These are phyloP conservation scores for Fomitopsis schrenkii DNA, from an alignment of 1,284 basidiomycete species.

Conservation along the genomic window DNA sequence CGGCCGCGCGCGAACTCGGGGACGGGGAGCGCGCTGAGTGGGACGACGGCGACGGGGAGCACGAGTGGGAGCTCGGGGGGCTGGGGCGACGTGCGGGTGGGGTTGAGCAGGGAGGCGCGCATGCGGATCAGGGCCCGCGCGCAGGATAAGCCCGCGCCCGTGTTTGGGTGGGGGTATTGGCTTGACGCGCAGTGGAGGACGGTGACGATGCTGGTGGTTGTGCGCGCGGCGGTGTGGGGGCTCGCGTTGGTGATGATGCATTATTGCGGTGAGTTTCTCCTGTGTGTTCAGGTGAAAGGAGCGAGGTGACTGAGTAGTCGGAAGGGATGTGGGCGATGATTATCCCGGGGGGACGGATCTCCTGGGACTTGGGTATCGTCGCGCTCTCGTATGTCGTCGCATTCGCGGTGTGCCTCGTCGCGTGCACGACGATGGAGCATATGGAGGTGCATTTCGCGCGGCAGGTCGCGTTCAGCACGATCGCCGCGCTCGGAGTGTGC, in stretches of 20 bases:
- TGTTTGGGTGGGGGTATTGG: constrained; percentile 26
- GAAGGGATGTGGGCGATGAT: constrained; percentile 30
- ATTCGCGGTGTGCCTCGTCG: constrained; percentile 23
- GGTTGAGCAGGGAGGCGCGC: constrained; percentile 25
- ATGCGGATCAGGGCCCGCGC: constrained; percentile 25
- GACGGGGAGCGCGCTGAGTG: constrained; percentile 12
- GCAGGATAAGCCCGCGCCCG: constrained; percentile 22
- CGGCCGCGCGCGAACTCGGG: background rate
- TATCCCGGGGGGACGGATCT: constrained; percentile 23
- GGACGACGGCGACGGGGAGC: constrained; percentile 12
- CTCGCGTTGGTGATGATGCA: constrained; percentile 28
- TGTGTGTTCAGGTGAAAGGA: background rate
- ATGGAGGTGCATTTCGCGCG: constrained; percentile 28
- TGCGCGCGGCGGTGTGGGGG: constrained; percentile 25
- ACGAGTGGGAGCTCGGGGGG: constrained; percentile 7
- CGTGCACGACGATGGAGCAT: constrained; percentile 25
- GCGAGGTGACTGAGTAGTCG: background rate
- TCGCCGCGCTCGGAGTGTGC: constrained; percentile 22
- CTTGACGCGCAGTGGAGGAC: constrained; percentile 17
- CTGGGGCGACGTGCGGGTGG: constrained; percentile 25
- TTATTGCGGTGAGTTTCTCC: constrained; percentile 21
- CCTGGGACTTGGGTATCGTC: constrained; percentile 21
- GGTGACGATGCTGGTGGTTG: constrained; percentile 16
- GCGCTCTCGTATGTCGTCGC: constrained; percentile 25
- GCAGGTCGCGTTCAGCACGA: constrained; percentile 26